Conservation (phyloP, 192 early-diverging fungal genomes). For the Coemansia sp. region DNA sequence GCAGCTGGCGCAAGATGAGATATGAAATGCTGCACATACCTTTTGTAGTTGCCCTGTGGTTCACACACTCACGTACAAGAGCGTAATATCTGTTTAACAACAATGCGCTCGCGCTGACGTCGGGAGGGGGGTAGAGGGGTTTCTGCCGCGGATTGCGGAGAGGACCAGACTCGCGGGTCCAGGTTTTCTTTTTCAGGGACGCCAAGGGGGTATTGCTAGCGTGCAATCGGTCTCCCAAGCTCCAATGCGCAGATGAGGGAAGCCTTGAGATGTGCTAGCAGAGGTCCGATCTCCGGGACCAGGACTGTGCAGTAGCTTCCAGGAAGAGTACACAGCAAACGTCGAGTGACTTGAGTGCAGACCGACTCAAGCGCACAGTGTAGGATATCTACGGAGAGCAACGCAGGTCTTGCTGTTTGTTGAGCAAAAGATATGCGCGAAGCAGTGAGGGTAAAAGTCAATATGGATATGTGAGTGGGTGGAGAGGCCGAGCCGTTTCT, state of each 20-base stretch:
- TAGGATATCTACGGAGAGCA: neutral
- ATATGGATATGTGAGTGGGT: slow-evolving; percentile 7
- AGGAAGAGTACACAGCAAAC: neutral
- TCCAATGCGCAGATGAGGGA: neutral
- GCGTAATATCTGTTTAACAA: neutral
- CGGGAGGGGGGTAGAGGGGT: neutral
- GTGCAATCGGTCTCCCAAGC: neutral
- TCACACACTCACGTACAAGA: neutral
- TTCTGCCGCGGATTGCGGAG: neutral
- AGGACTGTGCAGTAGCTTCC: neutral
- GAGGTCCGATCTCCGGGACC: neutral
- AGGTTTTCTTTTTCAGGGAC: neutral
- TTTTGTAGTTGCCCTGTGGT: neutral
- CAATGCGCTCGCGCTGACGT: neutral
- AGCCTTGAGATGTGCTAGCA: neutral
- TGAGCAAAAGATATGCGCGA: slow-evolving; percentile 5
- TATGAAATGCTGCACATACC: neutral
- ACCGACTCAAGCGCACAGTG: neutral
- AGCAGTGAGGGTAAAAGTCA: neutral
- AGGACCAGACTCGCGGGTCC: neutral
- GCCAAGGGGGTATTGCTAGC: neutral
- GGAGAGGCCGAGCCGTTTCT: slow-evolving; percentile 16
- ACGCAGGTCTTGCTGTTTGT: slow-evolving; percentile 1
- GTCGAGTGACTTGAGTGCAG: neutral
- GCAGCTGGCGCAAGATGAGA: neutral